A percentile compares a stretch with the other conserved stretches of the same genome.
Conservation (phyloP, 2,329 filamentous ascomycete species). For the Coniosporium tulheliwenetii region DNA sequence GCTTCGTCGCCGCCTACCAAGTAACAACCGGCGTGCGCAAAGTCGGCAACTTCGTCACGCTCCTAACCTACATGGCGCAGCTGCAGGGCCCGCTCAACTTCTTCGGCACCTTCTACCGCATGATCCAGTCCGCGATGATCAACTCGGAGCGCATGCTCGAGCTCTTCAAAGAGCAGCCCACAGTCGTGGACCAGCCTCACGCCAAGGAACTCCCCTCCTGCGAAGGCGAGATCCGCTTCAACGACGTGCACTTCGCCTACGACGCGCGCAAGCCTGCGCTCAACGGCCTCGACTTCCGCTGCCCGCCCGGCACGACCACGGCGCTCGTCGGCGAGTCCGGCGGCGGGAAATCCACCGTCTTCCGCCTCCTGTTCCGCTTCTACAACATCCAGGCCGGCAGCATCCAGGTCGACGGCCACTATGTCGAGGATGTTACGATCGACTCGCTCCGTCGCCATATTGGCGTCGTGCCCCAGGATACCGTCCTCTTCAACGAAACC, state of each 20-base stretch:
- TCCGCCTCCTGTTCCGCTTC: constrained; percentile 90
- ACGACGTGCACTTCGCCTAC: constrained; percentile 82
- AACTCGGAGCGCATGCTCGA: constrained; percentile 91
- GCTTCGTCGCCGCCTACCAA: constrained; percentile 54
- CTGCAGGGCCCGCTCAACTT: constrained; percentile 56
- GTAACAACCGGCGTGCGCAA: constrained; percentile 45
- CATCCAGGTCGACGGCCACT: constrained; percentile 70
- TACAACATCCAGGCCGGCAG: constrained; percentile 72
- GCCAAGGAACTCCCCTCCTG: constrained; percentile 51
- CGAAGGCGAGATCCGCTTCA: constrained; percentile 70
- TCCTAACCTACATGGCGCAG: constrained; percentile 61
- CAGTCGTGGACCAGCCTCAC: constrained; percentile 62
- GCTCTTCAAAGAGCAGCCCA: constrained; percentile 90
- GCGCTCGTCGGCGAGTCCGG: constrained; percentile 94
- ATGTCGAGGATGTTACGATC: constrained; percentile 78
- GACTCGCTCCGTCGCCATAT: constrained; percentile 85
- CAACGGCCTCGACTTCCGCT: constrained; percentile 70
- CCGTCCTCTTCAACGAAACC: constrained; percentile 84
- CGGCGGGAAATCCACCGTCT: constrained; percentile 91
- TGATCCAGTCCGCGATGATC: constrained; percentile 93
- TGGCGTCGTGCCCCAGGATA: constrained; percentile 93
- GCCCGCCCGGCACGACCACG: constrained; percentile 78
- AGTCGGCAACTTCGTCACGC: constrained; percentile 53
- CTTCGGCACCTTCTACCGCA: constrained; percentile 87
- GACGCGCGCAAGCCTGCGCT: constrained; percentile 75